phyloP scores from a whole-genome alignment of 1,284 basidiomycete genomes.

The Cryptococcus sp. region DNA sequence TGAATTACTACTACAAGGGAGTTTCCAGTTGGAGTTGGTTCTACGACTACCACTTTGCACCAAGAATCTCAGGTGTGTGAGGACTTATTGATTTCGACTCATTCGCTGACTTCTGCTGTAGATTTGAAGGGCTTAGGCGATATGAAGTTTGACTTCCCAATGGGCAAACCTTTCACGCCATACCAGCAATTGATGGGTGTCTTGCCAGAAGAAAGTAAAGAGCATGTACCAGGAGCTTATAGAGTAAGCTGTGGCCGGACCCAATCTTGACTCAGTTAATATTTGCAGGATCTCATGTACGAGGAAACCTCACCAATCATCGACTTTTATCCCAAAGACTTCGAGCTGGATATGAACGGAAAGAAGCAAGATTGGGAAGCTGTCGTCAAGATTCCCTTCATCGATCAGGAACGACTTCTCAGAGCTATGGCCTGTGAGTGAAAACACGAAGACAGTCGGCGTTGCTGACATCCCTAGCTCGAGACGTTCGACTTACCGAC shows the following conservation, averaged over 20 bases:
- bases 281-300: slow-evolving; percentile 76
- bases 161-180: slow-evolving; percentile 86
- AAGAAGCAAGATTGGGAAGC: slow-evolving; percentile 99
- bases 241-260: slow-evolving; percentile 52
- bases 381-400: slow-evolving; percentile 98
- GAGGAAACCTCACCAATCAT: slow-evolving; percentile 80
- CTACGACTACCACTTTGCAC: slow-evolving; percentile 96
- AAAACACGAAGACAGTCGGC: not conserved
- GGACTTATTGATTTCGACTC: not conserved
- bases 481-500: slow-evolving; percentile 68
- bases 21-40: slow-evolving; percentile 99
- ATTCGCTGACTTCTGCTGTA: slow-evolving; percentile 30
- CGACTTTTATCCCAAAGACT: slow-evolving; percentile 89
- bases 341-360: slow-evolving; percentile 91
- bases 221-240: slow-evolving; percentile 81
- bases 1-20: slow-evolving; percentile 97
- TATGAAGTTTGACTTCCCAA: slow-evolving; percentile 77
- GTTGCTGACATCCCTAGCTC: slow-evolving; percentile 50
- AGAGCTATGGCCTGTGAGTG: slow-evolving; percentile 71
- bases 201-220: slow-evolving; percentile 79
- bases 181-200: slow-evolving; percentile 99
- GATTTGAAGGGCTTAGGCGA: slow-evolving; percentile 73
- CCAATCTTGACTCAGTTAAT: not conserved
- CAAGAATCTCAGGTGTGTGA: slow-evolving; percentile 76
- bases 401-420: slow-evolving; percentile 75